Conservation (phyloP, 139 green algal species). For the Volvox reticuliferus region DNA sequence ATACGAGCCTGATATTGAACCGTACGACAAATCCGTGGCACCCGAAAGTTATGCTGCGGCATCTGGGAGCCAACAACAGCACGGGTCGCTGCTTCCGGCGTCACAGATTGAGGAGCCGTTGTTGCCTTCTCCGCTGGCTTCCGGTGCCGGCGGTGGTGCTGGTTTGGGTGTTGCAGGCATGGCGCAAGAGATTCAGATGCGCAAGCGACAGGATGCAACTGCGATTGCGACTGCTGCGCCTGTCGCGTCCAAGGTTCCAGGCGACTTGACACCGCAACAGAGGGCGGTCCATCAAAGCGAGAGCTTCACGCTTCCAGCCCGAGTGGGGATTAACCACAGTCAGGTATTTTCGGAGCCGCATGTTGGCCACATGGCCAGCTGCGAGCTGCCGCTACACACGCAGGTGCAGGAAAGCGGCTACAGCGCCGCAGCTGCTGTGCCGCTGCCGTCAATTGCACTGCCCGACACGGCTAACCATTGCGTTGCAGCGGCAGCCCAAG, state of each 20-base stretch:
- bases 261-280: neutral
- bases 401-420: neutral
- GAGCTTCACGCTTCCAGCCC: neutral
- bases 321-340: neutral
- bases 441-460: neutral
- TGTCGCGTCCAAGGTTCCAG: neutral
- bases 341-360: neutral
- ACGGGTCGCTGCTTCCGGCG: neutral
- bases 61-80: neutral
- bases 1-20: neutral
- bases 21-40: neutral
- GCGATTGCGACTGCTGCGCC: neutral
- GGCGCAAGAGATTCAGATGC: slow-evolving; percentile 6
- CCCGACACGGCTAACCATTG: too few species aligned
- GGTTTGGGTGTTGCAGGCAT: neutral
- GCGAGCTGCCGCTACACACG: neutral
- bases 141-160: too few species aligned
- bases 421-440: slow-evolving; percentile 1
- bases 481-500: too few species aligned
- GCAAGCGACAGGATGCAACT: neutral
- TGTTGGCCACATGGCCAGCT: neutral
- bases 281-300: neutral
- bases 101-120: neutral
- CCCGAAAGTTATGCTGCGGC: neutral
- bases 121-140: neutral